These are phyloP conservation scores for Ophiognomonia clavigignenti-juglandacearum DNA, from an alignment of 2,329 filamentous ascomycete species.

Conservation along the genomic window DNA sequence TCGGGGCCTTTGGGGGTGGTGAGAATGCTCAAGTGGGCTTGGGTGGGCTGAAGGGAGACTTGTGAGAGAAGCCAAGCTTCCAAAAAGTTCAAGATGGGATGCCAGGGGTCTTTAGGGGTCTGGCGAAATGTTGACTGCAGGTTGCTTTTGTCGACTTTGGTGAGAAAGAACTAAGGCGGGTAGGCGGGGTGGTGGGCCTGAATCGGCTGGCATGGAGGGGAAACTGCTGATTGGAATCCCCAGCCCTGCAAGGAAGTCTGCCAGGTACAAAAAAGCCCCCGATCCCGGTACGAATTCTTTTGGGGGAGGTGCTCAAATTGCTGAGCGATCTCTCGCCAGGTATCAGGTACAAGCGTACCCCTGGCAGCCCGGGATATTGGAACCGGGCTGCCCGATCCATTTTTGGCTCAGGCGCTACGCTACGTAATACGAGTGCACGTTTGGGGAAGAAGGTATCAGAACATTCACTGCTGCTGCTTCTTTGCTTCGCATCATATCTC, in stretches of 20 bases:
- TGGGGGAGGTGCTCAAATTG: constrained; percentile 14
- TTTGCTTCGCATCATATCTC: neutral
- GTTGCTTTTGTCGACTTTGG: neutral
- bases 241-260: neutral
- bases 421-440: too few relatives aligned
- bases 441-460: too few relatives aligned
- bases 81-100: constrained; percentile 9
- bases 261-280: neutral
- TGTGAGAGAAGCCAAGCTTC: too few relatives aligned
- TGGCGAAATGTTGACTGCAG: too few relatives aligned
- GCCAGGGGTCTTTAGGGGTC: neutral
- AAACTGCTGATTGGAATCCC: constrained; percentile 10
- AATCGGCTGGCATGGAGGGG: neutral
- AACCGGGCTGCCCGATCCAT: neutral
- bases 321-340: too few relatives aligned
- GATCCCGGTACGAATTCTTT: constrained; percentile 13
- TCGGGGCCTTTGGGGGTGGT: neutral
- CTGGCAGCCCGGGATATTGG: too few relatives aligned
- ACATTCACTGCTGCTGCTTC: too few relatives aligned
- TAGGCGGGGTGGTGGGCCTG: too few relatives aligned
- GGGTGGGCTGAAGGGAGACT: too few relatives aligned
- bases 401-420: too few relatives aligned
- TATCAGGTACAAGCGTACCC: too few relatives aligned
- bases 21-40: neutral
- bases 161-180: neutral